phyloP scores from a whole-genome alignment of 768 basidiomycete genomes.

The Baorangia bicolor region DNA sequence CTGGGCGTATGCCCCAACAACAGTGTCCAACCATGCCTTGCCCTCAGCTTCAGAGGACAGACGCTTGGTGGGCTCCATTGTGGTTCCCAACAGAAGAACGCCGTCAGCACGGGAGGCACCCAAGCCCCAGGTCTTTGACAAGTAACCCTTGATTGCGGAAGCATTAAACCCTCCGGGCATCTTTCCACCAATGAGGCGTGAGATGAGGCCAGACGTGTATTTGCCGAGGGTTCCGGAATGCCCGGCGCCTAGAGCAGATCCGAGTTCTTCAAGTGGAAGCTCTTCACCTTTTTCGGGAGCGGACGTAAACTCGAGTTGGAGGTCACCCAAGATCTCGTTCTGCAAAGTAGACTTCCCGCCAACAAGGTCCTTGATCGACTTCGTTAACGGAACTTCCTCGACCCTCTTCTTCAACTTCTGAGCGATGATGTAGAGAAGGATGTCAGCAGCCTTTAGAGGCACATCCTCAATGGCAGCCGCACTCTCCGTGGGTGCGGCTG shows the following conservation, averaged over 20 bases:
- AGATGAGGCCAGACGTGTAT: slow-evolving; percentile 86
- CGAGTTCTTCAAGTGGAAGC: slow-evolving; percentile 93
- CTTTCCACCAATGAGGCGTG: slow-evolving; percentile 90
- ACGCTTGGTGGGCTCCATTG: slow-evolving; percentile 93
- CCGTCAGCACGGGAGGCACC: slow-evolving; percentile 87
- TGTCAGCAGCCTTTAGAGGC: slow-evolving; percentile 88
- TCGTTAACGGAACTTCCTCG: slow-evolving; percentile 83
- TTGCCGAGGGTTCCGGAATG: slow-evolving; percentile 90
- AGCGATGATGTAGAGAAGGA: slow-evolving; percentile 84
- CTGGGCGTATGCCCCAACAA: slow-evolving; percentile 84
- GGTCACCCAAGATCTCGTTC: slow-evolving; percentile 96
- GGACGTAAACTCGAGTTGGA: slow-evolving; percentile 91
- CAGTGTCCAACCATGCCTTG: slow-evolving; percentile 87
- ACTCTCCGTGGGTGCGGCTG: slow-evolving; percentile 54
- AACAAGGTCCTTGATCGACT: slow-evolving; percentile 97
- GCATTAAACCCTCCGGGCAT: slow-evolving; percentile 99
- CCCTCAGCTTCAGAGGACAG: slow-evolving; percentile 88
- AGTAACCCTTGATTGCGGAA: slow-evolving; percentile 83
- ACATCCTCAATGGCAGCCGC: slow-evolving; percentile 82
- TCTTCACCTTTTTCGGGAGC: slow-evolving; percentile 99
- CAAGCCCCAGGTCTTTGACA: slow-evolving; percentile 94
- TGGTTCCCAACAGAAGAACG: slow-evolving; percentile 86
- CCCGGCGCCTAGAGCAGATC: slow-evolving; percentile 76
- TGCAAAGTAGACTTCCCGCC: slow-evolving; percentile 98
- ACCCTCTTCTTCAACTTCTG: slow-evolving; percentile 98